Percentiles rank a stretch among this genome's conserved stretches.
These are phyloP conservation scores for Angophora floribunda DNA, from an alignment of 345 rosid species.

Conservation along the genomic window DNA sequence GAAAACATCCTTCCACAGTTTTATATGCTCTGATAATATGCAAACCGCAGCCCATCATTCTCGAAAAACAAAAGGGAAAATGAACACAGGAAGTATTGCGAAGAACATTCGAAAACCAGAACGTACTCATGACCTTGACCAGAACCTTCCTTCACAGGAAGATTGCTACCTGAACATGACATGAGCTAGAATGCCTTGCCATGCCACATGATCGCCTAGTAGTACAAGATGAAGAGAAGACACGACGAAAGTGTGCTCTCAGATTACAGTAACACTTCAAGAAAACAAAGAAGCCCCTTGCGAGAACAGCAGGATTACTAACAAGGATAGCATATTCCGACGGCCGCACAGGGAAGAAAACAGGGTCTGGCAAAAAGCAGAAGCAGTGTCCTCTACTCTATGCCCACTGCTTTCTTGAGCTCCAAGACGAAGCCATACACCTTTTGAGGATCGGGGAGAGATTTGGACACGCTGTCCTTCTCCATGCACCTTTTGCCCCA, in stretches of 20 bases:
- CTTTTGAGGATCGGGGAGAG: conserved; percentile 8
- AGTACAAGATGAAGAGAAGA: not conserved
- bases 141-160: no score
- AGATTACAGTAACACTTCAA: not conserved
- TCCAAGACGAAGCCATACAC: not conserved
- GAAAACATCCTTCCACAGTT: no score
- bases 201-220: not conserved
- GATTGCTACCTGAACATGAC: not conserved
- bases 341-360: not conserved
- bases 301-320: not conserved
- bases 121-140: no score
- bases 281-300: not conserved
- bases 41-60: no score
- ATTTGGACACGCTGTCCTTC: conserved; percentile 15
- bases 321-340: not conserved
- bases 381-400: not conserved
- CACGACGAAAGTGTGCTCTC: not conserved
- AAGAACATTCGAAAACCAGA: no score
- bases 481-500: conserved; percentile 35
- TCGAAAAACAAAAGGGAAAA: no score
- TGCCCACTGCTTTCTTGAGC: conserved; percentile 8
- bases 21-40: no score
- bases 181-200: not conserved
- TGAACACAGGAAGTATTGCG: no score
- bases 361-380: not conserved